These are phyloP conservation scores for Citrus mangshanensis DNA, from an alignment of 345 rosid species.

Conservation along the genomic window DNA sequence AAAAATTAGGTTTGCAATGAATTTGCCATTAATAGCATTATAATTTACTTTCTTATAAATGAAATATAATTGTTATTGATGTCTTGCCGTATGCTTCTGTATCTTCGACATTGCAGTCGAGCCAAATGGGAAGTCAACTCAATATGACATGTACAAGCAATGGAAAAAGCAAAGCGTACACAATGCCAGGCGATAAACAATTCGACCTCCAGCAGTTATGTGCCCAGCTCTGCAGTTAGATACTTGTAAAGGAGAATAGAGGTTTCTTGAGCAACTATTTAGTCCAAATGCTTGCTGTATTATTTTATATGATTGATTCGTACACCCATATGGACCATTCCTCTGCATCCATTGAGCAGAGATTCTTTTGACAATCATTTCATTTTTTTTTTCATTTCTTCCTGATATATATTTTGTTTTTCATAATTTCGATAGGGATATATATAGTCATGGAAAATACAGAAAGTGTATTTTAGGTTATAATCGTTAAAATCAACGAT, in stretches of 20 bases:
- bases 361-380: background rate
- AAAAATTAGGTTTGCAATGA: too few relatives aligned
- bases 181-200: conserved; percentile 15
- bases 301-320: conserved; percentile 6
- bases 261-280: background rate
- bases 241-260: background rate
- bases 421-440: too few relatives aligned
- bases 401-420: too few relatives aligned
- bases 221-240: conserved; percentile 56
- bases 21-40: too few relatives aligned
- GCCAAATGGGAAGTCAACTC: conserved; percentile 39
- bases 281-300: background rate
- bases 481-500: too few relatives aligned
- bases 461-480: too few relatives aligned
- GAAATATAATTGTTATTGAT: background rate
- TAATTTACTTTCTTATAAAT: background rate
- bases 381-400: background rate
- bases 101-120: conserved; percentile 42
- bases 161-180: conserved; percentile 42
- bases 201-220: conserved; percentile 47
- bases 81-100: background rate
- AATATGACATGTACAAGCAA: conserved; percentile 61
- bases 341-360: background rate
- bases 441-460: too few relatives aligned
- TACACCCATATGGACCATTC: conserved; percentile 7